phyloP scores from a whole-genome alignment of 495 filamentous ascomycete genomes.

The Aspergillus bridgeri region DNA sequence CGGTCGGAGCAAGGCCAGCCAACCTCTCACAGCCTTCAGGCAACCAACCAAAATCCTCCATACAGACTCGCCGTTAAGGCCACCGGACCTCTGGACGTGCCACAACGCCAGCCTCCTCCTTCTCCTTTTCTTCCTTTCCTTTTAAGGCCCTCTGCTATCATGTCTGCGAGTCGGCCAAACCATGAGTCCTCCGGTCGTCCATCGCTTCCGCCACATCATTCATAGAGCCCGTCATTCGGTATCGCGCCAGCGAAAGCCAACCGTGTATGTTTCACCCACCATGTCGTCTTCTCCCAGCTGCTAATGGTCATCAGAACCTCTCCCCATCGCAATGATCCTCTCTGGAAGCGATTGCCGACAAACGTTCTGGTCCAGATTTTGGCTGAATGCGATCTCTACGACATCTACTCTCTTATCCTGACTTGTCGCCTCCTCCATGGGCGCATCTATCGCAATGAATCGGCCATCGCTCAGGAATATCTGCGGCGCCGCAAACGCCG shows the following conservation, averaged over 20 bases:
- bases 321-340: background rate
- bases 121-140: no score
- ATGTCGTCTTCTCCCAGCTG: background rate
- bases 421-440: slow-evolving; percentile 22
- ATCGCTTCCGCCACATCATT: slow-evolving; percentile 1
- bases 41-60: background rate
- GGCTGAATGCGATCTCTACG: slow-evolving; percentile 20
- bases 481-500: slow-evolving; percentile 15
- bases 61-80: background rate
- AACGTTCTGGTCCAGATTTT: slow-evolving; percentile 19
- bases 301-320: background rate
- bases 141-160: background rate
- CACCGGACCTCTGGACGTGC: background rate
- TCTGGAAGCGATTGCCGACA: slow-evolving; percentile 25
- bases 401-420: slow-evolving; percentile 22
- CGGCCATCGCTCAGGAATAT: slow-evolving; percentile 24
- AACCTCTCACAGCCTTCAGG: background rate
- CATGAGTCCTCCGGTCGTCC: slow-evolving; percentile 3
- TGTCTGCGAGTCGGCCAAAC: background rate
- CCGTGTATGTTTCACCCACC: background rate
- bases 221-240: slow-evolving; percentile 2
- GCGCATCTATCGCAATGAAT: slow-evolving; percentile 22
- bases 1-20: background rate
- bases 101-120: background rate
- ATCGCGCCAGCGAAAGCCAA: background rate